A percentile compares a stretch with the other conserved stretches of the same genome.
Conservation (phyloP, 2,329 filamentous ascomycete genomes). For the Dactylonectria estremocensis region DNA sequence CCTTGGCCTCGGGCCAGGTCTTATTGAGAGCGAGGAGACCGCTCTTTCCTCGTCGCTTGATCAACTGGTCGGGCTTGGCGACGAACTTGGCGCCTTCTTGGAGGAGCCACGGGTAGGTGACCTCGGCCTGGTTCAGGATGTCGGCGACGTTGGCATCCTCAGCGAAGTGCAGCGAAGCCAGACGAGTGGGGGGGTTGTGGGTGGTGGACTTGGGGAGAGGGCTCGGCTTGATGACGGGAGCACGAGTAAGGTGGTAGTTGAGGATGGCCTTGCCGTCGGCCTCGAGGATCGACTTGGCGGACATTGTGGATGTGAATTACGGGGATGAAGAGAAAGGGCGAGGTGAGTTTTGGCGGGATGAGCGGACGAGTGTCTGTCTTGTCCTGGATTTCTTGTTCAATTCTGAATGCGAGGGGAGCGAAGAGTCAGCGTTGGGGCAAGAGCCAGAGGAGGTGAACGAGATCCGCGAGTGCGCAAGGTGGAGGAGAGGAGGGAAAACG, state of each 20-base stretch:
- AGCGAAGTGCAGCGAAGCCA: slow-evolving; percentile 93
- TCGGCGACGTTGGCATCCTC: slow-evolving; percentile 87
- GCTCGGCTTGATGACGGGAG: slow-evolving; percentile 97
- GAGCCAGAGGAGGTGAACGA: slow-evolving; percentile 21
- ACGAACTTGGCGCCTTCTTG: slow-evolving; percentile 90
- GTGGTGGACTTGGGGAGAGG: slow-evolving; percentile 86
- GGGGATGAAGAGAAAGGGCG: slow-evolving; percentile 32
- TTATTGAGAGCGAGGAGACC: slow-evolving; percentile 97
- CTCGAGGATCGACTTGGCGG: slow-evolving; percentile 94
- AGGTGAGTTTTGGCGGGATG: slow-evolving; percentile 34
- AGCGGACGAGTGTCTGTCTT: slow-evolving; percentile 48
- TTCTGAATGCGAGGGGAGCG: slow-evolving; percentile 35
- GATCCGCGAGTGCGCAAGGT: slow-evolving; percentile 37
- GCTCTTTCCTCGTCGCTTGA: slow-evolving; percentile 99
- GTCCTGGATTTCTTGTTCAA: slow-evolving; percentile 43
- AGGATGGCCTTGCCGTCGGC: slow-evolving; percentile 99
- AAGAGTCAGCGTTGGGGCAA: slow-evolving; percentile 37
- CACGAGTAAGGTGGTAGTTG: slow-evolving; percentile 99
- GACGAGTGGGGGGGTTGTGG: slow-evolving; percentile 93
- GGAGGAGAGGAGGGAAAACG: slow-evolving; percentile 13
- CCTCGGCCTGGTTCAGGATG: slow-evolving; percentile 95
- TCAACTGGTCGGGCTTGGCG: slow-evolving; percentile 99
- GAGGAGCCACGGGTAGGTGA: slow-evolving; percentile 96
- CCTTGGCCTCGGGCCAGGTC: slow-evolving; percentile 93
- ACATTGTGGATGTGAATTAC: slow-evolving; percentile 57